phyloP scores from a whole-genome alignment of 768 basidiomycete genomes.

The Tubosaeta brunneosetosa region DNA sequence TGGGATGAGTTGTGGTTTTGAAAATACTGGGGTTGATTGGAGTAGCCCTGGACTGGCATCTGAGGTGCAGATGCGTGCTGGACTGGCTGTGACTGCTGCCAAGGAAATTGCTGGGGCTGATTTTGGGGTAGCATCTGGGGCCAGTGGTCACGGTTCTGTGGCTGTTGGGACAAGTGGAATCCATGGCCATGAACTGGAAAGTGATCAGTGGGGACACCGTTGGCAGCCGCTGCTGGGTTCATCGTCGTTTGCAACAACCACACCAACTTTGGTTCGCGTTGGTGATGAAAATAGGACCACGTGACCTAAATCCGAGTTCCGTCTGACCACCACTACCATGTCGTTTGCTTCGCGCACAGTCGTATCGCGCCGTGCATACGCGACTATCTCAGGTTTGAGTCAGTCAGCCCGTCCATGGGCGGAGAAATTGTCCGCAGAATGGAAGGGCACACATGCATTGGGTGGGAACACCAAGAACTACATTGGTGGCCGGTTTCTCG shows the following conservation, averaged over 20 bases:
- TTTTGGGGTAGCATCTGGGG: conserved; percentile 25
- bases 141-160: conserved; percentile 19
- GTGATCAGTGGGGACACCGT: conserved; percentile 13
- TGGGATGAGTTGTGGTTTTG: conserved; percentile 19
- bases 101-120: conserved; percentile 27
- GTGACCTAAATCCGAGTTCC: conserved; percentile 16
- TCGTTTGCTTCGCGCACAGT: conserved; percentile 13
- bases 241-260: conserved; percentile 7
- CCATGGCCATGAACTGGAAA: conserved; percentile 10
- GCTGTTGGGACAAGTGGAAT: conserved; percentile 19
- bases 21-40: conserved; percentile 17
- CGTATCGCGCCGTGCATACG: conserved; percentile 33
- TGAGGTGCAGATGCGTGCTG: conserved; percentile 34
- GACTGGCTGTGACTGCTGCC: conserved; percentile 32
- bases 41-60: conserved; percentile 15
- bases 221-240: conserved; percentile 14
- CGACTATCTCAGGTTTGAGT: conserved; percentile 49
- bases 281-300: not conserved
- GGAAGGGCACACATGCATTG: conserved; percentile 82
- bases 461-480: conserved; percentile 91
- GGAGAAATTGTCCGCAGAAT: conserved; percentile 64
- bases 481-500: conserved; percentile 84
- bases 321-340: conserved; percentile 16
- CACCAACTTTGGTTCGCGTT: not conserved
- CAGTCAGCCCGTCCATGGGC: conserved; percentile 57